Evolutionary conservation across 164 flowering plant genomes (phyloP), one percentile per base, ranked within the genome.

Genomic region (Chloranthus sessilifolius): DNA sequence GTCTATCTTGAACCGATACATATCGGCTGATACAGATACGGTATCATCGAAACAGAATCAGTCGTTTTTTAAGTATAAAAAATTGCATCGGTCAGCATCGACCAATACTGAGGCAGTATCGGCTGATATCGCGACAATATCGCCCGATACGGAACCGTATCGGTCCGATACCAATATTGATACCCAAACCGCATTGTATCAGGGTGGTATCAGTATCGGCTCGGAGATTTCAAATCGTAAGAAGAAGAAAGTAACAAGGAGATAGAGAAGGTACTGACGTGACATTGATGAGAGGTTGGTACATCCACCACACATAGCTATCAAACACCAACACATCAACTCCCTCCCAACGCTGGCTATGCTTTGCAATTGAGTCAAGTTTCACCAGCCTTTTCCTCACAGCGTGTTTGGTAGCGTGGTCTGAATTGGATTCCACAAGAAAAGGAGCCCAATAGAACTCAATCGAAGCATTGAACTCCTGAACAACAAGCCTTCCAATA

Each of bases 221-320:
- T n/a, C n/a, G n/a, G n/a, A n/a, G n/a, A n/a, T 17, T 42, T 42
- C 21, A 19, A 7, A 1, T 22, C 11, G 24, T 3, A 8, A 5
- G 11, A 42, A 20, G 10, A 17, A 2, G 7, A 14, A 9, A 33
- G 39, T 14, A n/a, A n/a, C n/a, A n/a, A n/a, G n/a, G n/a, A 25
- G 30, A 26, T 6, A 26, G 50, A 15, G 1, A 12, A 37, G 22
- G 3, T 1, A 61, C 92, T 70, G 44, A 91, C 98, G 92, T 75
- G 2, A 88, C 96, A 48, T 88, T 91, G 55, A 88, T 85, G 6
- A 62, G 19, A 23, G 96, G 95, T 47, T 79, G 76, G 74, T 82
- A 63, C 92, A 80, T 85, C 98, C 98, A 91, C 98, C 98, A 91
- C 0, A 87, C 87, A 21, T 91, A 91, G 65, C 94, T 91, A 61